These are phyloP conservation scores for Pseudohalonectria lignicola DNA, from an alignment of 2,329 filamentous ascomycete genomes.

Conservation along the genomic window DNA sequence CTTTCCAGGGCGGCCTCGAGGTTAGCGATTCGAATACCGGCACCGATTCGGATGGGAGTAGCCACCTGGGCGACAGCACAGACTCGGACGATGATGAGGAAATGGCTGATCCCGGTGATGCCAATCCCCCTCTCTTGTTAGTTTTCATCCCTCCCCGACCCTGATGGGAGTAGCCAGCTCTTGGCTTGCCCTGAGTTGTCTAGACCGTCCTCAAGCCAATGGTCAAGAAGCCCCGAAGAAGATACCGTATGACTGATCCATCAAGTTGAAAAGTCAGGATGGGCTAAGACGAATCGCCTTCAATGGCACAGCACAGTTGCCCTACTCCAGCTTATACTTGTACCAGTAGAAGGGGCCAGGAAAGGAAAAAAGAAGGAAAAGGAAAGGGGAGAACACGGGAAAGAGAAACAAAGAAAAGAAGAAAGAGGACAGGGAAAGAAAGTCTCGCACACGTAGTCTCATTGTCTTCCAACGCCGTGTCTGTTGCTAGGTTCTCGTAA, in stretches of 20 bases:
- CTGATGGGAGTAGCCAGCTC: conserved; percentile 2
- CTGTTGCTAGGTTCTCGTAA: too few species aligned
- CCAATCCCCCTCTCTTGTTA: conserved; percentile 6
- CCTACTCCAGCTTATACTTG: conserved; percentile 12
- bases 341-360: background rate
- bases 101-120: background rate
- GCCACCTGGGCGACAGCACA: background rate
- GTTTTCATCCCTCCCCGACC: background rate
- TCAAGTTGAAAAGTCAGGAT: conserved; percentile 11
- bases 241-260: conserved; percentile 3
- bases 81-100: background rate
- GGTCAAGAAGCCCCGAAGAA: too few species aligned
- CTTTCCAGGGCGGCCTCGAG: background rate
- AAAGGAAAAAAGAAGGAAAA: too few species aligned
- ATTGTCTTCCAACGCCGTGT: too few species aligned
- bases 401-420: too few species aligned
- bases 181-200: conserved; percentile 1
- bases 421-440: too few species aligned
- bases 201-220: too few species aligned
- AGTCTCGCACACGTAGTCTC: too few species aligned
- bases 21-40: background rate
- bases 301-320: conserved; percentile 15
- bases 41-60: background rate
- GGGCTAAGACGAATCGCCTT: conserved; percentile 18
- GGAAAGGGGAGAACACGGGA: too few species aligned